Conservation (phyloP, 176 grass and related monocot species). For the Microstegium vimineum region DNA sequence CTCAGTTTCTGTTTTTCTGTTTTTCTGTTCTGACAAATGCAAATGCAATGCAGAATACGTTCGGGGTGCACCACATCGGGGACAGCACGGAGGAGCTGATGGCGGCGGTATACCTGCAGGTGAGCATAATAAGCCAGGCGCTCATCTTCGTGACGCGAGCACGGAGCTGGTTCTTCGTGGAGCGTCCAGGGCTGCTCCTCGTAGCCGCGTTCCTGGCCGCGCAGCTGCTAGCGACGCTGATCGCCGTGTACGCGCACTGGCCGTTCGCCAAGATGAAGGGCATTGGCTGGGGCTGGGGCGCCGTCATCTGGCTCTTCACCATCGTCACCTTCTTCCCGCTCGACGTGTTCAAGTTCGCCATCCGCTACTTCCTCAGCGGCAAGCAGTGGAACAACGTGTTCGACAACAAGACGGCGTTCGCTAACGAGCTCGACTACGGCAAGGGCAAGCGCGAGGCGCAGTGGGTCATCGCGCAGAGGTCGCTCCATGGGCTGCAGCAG, state of each 20-base stretch:
- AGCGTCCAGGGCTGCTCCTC: constrained; percentile 57
- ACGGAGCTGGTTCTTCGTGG: constrained; percentile 54
- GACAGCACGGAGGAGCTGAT: constrained; percentile 38
- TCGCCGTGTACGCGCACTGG: constrained; percentile 56
- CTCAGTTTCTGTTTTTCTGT: no score
- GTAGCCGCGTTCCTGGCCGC: constrained; percentile 42
- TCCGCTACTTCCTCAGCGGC: constrained; percentile 63
- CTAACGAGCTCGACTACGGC: constrained; percentile 55
- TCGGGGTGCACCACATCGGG: constrained; percentile 47
- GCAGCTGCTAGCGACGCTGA: constrained; percentile 60
- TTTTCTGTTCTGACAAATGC: no score
- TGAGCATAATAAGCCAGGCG: constrained; percentile 79
- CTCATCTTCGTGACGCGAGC: constrained; percentile 76
- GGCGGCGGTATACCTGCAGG: constrained; percentile 74
- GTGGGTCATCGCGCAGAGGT: constrained; percentile 75
- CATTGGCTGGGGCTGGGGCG: constrained; percentile 62
- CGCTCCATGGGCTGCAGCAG: constrained; percentile 51
- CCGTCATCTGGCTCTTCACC: constrained; percentile 67
- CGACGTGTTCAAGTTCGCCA: constrained; percentile 74
- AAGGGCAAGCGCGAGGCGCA: constrained; percentile 70
- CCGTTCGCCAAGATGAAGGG: constrained; percentile 53
- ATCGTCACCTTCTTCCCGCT: constrained; percentile 68
- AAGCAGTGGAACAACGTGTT: constrained; percentile 62
- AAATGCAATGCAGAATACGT: constrained; percentile 37
- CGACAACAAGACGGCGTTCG: constrained; percentile 76